These are phyloP conservation scores for Chytridium lagenaria DNA, from an alignment of 371 early-diverging fungal species.

Conservation along the genomic window DNA sequence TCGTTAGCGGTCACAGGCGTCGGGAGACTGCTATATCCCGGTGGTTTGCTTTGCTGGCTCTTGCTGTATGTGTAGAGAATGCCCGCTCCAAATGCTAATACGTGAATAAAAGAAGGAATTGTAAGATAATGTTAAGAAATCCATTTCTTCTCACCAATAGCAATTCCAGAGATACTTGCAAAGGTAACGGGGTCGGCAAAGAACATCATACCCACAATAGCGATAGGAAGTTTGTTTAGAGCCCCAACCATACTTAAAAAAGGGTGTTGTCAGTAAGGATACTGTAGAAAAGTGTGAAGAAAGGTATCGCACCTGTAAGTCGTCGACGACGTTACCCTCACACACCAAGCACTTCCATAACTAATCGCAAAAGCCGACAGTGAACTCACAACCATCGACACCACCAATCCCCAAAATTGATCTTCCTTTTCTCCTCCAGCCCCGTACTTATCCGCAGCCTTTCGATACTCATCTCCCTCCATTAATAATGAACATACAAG, in stretches of 20 bases:
- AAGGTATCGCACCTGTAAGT: conserved; percentile 73
- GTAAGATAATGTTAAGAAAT: not conserved
- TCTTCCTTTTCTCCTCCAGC: conserved; percentile 38
- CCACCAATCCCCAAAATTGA: conserved; percentile 56
- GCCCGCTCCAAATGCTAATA: conserved; percentile 77
- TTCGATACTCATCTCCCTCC: conserved; percentile 71
- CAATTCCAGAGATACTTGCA: conserved; percentile 80
- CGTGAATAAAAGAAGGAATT: conserved; percentile 5
- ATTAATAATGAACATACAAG: conserved; percentile 74
- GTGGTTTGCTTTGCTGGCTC: conserved; percentile 36
- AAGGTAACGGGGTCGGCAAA: conserved; percentile 86
- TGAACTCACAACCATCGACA: conserved; percentile 83
- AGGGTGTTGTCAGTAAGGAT: too few relatives aligned
- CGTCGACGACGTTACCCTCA: conserved; percentile 94
- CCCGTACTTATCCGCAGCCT: conserved; percentile 39
- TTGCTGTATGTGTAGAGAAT: conserved; percentile 84
- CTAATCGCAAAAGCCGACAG: conserved; percentile 92
- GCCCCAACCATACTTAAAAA: conserved; percentile 95
- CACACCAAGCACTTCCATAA: conserved; percentile 93
- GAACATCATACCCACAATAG: conserved; percentile 93
- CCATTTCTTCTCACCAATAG: conserved; percentile 53
- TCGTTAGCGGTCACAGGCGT: not conserved
- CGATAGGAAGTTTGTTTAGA: conserved; percentile 97
- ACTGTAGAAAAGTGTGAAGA: too few relatives aligned
- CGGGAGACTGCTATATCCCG: not conserved